Evolutionary conservation across 495 filamentous ascomycete genomes (phyloP), one percentile per base, ranked within the genome.

Genomic region (Bacidia rubella): DNA sequence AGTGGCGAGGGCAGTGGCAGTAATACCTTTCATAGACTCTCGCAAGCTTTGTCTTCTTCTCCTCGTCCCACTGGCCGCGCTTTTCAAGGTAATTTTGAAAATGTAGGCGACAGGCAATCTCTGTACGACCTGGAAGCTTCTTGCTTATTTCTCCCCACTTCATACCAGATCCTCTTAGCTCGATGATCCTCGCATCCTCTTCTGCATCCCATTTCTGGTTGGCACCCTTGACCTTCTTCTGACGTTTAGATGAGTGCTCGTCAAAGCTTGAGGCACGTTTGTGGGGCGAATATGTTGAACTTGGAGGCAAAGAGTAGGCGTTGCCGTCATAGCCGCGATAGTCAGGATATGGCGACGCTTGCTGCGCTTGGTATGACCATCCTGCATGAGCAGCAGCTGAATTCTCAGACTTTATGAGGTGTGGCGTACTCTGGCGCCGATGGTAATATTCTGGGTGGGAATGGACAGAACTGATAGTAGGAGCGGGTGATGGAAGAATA

Each of bases 111-210:
- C 92, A 98, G 53, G 86, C 89, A 59, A 95, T 95, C 40, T 87
- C 80, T 67, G 86, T 95, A 54, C 92, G 81, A 52, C 90, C 92
- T 1, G 90, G 88, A 21, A 97, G 72, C 17, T 80, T 77, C 69
- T 86, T 87, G 52, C 85, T 89, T 63, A 98, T 95, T 67, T 98
- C 93, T 57, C 96, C 92, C 92, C 92, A 98, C 61, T 96, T 97
- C 84, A 93, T 92, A 10, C 87, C 87, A 57, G 76, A 80, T 27
- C 86, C 86, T 23, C 92, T 80, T 52, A 98, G 75, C 61, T 88
- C 82, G 53, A 95, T 94, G 64, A 94, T 94, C 47, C 89, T 61
- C 39, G 82, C 81, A 63, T 96, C 87, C 67, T 98, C 92, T 40
- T 95, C 86, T 1, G 82, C 72, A 35, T 83, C 89, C 92, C 92